Evolutionary conservation across 805 yeast genomes (phyloP), one percentile per base, ranked within the genome.

Genomic region (Metschnikowia baotianmanensis): DNA sequence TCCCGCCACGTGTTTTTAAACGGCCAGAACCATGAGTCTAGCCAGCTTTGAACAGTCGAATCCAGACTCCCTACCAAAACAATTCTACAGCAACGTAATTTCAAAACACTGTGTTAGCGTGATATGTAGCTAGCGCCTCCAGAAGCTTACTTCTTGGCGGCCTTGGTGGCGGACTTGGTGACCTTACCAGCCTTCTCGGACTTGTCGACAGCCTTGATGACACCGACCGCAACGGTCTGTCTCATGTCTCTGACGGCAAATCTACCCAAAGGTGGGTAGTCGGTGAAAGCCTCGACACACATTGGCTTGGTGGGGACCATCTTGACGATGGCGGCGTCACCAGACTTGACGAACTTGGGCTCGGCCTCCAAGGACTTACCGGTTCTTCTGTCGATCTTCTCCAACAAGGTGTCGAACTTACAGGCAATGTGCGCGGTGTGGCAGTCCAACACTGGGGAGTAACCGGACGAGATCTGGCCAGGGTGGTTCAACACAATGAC

Each of bases 221-320:
- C 96, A 86, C 96, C 97, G 71, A 90, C 97, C 71, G 97, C 97
- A 65, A 90, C 97, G 63, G 97, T 90, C 79, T 89, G 96, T 86
- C 96, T 86, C 97, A 89, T 89, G 78, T 89, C 97, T 86, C 96
- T 90, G 82, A 89, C 96, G 72, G 72, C 72, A 63, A 65, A 66
- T 62, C 69, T 61, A 57, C 69, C 71, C 57, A 64, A 65, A 56
- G 71, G 70, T 58, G 71, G 71, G 69, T 61, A 64, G 56, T 65
- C 68, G 47, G 67, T 61, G 67, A 63, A 65, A 44, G 70, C 62
- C 61, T 65, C 70, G 59, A 65, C 70, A 62, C 64, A 63, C 70
- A 65, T 63, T 56, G 70, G 70, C 62, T 64, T 64, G 56, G 69
- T 53, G 58, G 69, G 69, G 42, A 63, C 62, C 69, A 64, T 64